A percentile compares a stretch with the other conserved stretches of the same genome.
Conservation (phyloP, 2,329 filamentous ascomycete species). For the Didymella sp. region DNA sequence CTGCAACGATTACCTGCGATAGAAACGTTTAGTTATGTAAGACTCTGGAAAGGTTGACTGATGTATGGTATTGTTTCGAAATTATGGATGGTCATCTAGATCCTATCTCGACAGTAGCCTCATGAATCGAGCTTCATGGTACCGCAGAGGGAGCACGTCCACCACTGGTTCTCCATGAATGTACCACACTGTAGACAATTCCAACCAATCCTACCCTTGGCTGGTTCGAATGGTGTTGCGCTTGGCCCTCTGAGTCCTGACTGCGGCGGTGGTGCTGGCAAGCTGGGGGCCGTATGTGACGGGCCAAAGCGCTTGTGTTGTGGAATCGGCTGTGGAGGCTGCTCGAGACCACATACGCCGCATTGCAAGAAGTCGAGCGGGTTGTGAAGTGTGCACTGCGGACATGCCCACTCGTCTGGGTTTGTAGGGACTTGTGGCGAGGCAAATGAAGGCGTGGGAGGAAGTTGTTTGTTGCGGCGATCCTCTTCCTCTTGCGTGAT, state of each 20-base stretch:
- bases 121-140: conserved; percentile 59
- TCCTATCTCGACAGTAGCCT: background rate
- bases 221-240: conserved; percentile 52
- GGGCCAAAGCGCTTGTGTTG: conserved; percentile 40
- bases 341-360: conserved; percentile 65
- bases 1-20: no score
- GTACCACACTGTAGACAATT: conserved; percentile 64
- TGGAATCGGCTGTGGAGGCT: conserved; percentile 54
- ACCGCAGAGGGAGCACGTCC: conserved; percentile 68
- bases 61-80: no score
- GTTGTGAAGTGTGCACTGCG: conserved; percentile 68
- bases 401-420: conserved; percentile 63
- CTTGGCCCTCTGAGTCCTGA: conserved; percentile 36
- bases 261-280: conserved; percentile 45
- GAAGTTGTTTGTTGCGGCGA: conserved; percentile 33
- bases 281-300: conserved; percentile 29
- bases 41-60: no score
- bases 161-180: conserved; percentile 71
- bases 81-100: no score
- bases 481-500: conserved; percentile 40
- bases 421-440: conserved; percentile 36
- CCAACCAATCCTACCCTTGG: conserved; percentile 64
- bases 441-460: conserved; percentile 41
- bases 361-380: conserved; percentile 65
- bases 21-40: no score